Evolutionary conservation across 1,284 basidiomycete species (phyloP).

Genomic region (Leccinum pallidistipes): DNA sequence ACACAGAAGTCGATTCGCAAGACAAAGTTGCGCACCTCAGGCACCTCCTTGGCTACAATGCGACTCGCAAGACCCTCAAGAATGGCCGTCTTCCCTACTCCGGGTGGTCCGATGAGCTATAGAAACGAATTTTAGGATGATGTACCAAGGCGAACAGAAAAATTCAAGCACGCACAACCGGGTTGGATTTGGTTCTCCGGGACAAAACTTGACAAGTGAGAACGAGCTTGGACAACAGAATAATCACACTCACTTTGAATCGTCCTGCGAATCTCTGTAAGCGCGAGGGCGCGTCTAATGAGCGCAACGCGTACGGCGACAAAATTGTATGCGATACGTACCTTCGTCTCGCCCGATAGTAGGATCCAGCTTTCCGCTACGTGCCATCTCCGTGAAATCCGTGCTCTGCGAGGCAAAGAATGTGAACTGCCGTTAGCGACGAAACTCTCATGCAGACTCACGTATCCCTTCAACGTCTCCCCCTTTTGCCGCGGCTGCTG

Average conservation of each 20-base stretch:
- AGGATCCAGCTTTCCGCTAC: slow-evolving; percentile 85
- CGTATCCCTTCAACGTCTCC: slow-evolving; percentile 82
- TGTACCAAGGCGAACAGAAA: background rate
- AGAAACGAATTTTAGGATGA: background rate
- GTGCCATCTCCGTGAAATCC: slow-evolving; percentile 84
- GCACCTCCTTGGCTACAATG: slow-evolving; percentile 89
- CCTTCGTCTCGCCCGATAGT: slow-evolving; percentile 88
- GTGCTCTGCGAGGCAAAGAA: slow-evolving; percentile 52
- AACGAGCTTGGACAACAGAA: too few relatives aligned
- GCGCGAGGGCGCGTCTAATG: background rate
- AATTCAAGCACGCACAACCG: slow-evolving; percentile 55
- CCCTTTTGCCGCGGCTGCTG: slow-evolving; percentile 68
- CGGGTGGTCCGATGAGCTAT: slow-evolving; percentile 76
- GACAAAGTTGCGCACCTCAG: slow-evolving; percentile 58
- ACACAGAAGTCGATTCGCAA: background rate
- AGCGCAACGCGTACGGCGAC: background rate
- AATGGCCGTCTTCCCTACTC: slow-evolving; percentile 92
- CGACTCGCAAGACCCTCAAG: slow-evolving; percentile 88
- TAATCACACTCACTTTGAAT: slow-evolving; percentile 70
- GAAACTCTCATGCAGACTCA: slow-evolving; percentile 38
- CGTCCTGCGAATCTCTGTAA: slow-evolving; percentile 52
- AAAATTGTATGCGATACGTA: slow-evolving; percentile 23
- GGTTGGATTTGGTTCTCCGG: slow-evolving; percentile 84
- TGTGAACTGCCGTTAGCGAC: background rate
- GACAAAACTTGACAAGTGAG: slow-evolving; percentile 56